These are phyloP conservation scores for Teunomyces tritomae DNA, from an alignment of 805 yeast genomes.

Conservation along the genomic window DNA sequence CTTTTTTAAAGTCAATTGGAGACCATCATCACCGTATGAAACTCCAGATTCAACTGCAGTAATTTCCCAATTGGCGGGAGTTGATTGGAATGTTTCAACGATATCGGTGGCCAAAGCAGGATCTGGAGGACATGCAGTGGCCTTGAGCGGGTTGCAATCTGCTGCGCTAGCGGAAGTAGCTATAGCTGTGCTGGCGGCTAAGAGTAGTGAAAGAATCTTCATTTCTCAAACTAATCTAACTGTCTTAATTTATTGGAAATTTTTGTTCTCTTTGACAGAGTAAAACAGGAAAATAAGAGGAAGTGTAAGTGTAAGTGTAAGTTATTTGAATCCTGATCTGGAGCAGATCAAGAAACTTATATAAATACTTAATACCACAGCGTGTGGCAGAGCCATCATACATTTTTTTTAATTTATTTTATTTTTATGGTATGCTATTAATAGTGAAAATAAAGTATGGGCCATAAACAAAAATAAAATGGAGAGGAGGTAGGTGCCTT, in stretches of 20 bases:
- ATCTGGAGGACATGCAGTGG: constrained; percentile 32
- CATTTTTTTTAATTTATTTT: no score
- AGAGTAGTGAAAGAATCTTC: constrained; percentile 2
- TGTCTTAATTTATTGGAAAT: background rate
- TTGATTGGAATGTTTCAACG: constrained; percentile 48
- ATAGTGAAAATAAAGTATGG: constrained; percentile 1
- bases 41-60: constrained; percentile 38
- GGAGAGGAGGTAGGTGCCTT: background rate
- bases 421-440: background rate
- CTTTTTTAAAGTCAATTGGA: constrained; percentile 54
- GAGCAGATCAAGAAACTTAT: no score
- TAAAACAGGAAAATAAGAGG: background rate
- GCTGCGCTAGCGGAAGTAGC: constrained; percentile 5
- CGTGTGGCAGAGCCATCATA: no score
- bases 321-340: no score
- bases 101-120: constrained; percentile 62
- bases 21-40: constrained; percentile 48
- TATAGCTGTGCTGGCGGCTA: constrained; percentile 3
- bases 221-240: background rate
- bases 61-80: constrained; percentile 43
- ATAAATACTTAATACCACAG: no score
- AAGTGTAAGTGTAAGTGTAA: no score
- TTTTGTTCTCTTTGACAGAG: background rate
- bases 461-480: background rate
- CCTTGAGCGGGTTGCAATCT: constrained; percentile 25